Base-by-base conservation (phyloP, 352 stramenopile genomes). In the Globisporangium nodosum region DNA sequence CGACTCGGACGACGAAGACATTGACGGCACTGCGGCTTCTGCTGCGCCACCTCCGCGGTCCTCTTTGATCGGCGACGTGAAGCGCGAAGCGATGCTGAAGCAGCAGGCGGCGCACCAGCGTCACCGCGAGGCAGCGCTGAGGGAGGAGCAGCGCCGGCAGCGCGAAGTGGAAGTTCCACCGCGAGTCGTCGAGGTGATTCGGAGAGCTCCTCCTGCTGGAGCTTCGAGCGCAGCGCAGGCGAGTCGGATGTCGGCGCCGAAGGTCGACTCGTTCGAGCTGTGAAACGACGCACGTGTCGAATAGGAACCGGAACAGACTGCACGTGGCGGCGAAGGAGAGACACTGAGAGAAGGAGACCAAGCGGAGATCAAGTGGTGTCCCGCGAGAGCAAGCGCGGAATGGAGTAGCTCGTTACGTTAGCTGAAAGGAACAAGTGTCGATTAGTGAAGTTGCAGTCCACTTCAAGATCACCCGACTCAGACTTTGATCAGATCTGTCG, bases 1-100 rank as follows among this genome's bases (percentile, higher is more conserved):
- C 1, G 64, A 67, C 15, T 35, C 56, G 31, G 69, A 73, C 33
- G 71, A 73, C 31, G 66, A 84, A 48, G 64, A 76, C 27, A 48
- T 24, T 6, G 42, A 24, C 42, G 42, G n/a, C 18, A 48, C 42
- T 46, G 16, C 40, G 11, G 40, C 11, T 5, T 7, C 40, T 18
- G 40, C 40, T 8, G 53, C 55, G 20, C 53, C 66, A 11, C 56
- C 70, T 11, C 70, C 70, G 5, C 79, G 73, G 30, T 89, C 77
- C 54, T 89, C 79, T 3, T 54, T 87, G 33, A 78, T 89, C 16
- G 75, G 68, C 24, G 74, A 90, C 49, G 77, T 78, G 20, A 90
- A 90, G 69, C 73, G 80, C 13, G 76, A 87, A 42, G 76, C 79
- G 59, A 87, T 87, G 66, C 60, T 71, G 52, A 86, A 86, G 27